Percentiles rank a stretch among this genome's conserved stretches.
phyloP scores from a whole-genome alignment of 2,329 filamentous ascomycete genomes.

The Nemania serpens region DNA sequence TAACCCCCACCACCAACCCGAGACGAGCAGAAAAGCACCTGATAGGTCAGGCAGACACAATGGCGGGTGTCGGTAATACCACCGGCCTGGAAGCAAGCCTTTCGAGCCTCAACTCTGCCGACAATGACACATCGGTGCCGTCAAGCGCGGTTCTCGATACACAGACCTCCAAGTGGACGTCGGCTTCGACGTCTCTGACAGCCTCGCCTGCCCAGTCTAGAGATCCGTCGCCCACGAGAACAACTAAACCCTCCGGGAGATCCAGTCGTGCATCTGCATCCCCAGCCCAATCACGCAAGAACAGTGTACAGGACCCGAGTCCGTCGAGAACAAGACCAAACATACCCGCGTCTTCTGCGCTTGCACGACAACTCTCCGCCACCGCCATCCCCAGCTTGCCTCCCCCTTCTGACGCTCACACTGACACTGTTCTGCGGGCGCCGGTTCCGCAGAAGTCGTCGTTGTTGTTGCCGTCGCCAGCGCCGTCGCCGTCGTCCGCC shows the following conservation, averaged over 20 bases:
- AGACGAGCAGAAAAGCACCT: conserved; percentile 26
- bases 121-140: conserved; percentile 41
- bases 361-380: conserved; percentile 68
- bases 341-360: conserved; percentile 62
- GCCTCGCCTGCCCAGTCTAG: conserved; percentile 40
- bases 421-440: conserved; percentile 66
- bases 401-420: conserved; percentile 61
- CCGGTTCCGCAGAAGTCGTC: conserved; percentile 67
- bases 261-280: conserved; percentile 39
- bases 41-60: conserved; percentile 28
- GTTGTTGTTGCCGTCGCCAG: conserved; percentile 18
- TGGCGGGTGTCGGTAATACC: conserved; percentile 35
- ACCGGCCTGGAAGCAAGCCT: conserved; percentile 41
- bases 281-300: conserved; percentile 63
- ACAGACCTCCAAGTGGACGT: conserved; percentile 42
- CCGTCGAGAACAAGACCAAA: conserved; percentile 59
- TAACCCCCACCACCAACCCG: conserved; percentile 22
- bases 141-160: conserved; percentile 42
- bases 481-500: conserved; percentile 38
- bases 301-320: conserved; percentile 67
- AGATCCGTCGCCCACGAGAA: conserved; percentile 39
- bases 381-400: conserved; percentile 69
- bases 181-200: conserved; percentile 40
- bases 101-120: conserved; percentile 41
- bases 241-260: conserved; percentile 30